phyloP scores from a whole-genome alignment of 495 filamentous ascomycete genomes.

The Podospora fimiseda region DNA sequence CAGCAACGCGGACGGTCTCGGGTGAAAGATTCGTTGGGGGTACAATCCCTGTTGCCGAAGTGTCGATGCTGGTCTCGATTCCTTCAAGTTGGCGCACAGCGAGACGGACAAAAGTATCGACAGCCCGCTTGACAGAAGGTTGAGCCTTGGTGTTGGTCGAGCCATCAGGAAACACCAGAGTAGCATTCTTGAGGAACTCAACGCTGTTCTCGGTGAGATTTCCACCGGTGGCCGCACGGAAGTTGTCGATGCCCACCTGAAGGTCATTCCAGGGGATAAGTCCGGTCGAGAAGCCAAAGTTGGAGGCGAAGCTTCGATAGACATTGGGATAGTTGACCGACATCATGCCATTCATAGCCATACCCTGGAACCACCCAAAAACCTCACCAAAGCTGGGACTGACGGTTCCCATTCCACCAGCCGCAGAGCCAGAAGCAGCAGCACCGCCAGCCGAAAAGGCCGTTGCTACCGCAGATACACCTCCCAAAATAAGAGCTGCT shows the following conservation, averaged over 20 bases:
- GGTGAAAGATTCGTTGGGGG: slow-evolving; percentile 19
- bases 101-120: slow-evolving; percentile 42
- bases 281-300: slow-evolving; percentile 89
- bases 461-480: slow-evolving; percentile 62
- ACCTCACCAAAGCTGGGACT: slow-evolving; percentile 85
- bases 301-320: slow-evolving; percentile 81
- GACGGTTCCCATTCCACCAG: slow-evolving; percentile 56
- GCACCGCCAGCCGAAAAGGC: slow-evolving; percentile 44
- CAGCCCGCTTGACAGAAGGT: slow-evolving; percentile 47
- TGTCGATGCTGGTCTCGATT: slow-evolving; percentile 42
- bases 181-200: slow-evolving; percentile 64
- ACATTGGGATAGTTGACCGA: slow-evolving; percentile 80
- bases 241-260: slow-evolving; percentile 79
- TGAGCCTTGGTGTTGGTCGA: slow-evolving; percentile 33
- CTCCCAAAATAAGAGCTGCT: slow-evolving; percentile 69
- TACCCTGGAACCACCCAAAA: slow-evolving; percentile 83
- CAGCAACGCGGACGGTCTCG: slow-evolving; percentile 34
- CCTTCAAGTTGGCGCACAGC: slow-evolving; percentile 41
- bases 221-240: slow-evolving; percentile 73
- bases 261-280: slow-evolving; percentile 74
- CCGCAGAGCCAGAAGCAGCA: slow-evolving; percentile 38
- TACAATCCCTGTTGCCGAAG: slow-evolving; percentile 19
- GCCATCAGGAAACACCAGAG: slow-evolving; percentile 55
- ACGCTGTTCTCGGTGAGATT: slow-evolving; percentile 78
- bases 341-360: slow-evolving; percentile 94